Conservation (phyloP, 371 early-diverging fungal species). For the Zychaea mexicana region DNA sequence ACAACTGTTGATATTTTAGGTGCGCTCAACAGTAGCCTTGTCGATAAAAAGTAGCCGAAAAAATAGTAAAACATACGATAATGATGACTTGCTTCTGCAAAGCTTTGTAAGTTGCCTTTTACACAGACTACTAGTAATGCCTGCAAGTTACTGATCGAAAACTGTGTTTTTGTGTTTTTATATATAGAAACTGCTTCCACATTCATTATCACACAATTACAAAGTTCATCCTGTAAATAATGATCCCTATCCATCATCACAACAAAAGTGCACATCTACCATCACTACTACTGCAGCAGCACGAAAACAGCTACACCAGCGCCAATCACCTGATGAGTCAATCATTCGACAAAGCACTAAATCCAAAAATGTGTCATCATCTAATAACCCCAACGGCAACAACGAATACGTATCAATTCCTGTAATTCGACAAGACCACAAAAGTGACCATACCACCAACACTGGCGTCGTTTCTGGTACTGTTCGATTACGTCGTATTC, state of each 20-base stretch:
- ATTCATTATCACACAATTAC: slow-evolving; percentile 9
- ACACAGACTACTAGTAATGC: no score
- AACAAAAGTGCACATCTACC: not conserved
- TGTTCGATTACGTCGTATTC: slow-evolving; percentile 4
- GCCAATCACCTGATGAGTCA: not conserved
- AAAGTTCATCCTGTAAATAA: not conserved
- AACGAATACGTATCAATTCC: not conserved
- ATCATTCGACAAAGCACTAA: not conserved
- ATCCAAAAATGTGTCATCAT: not conserved
- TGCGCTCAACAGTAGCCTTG: not conserved
- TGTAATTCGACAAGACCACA: not conserved
- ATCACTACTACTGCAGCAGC: not conserved
- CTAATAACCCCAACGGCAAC: not conserved
- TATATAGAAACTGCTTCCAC: slow-evolving; percentile 14
- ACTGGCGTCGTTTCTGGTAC: not conserved
- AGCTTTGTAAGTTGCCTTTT: slow-evolving; percentile 1
- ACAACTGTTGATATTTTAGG: no score
- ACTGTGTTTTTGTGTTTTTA: not conserved
- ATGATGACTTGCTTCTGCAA: slow-evolving; percentile 2
- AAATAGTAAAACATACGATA: not conserved
- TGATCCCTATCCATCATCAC: not conserved
- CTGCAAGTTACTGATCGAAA: no score
- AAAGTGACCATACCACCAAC: not conserved
- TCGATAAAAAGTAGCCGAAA: not conserved
- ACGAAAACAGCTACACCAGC: not conserved